Percentiles rank a stretch among this genome's conserved stretches.
Conservation (phyloP, 2,329 filamentous ascomycete genomes). For the Saccharata proteae region DNA sequence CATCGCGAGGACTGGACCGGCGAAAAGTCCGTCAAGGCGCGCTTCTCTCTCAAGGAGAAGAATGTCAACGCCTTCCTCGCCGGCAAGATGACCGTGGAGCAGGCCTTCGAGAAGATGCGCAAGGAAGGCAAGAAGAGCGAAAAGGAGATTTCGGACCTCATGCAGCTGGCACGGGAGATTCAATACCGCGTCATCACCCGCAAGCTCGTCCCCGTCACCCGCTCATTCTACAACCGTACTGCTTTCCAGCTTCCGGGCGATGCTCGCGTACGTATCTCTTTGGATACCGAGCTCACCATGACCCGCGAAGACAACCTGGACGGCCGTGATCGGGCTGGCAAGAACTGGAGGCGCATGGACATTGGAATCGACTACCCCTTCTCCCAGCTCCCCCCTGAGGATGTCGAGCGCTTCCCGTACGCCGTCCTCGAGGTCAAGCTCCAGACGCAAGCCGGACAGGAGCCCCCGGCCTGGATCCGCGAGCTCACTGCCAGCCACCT, state of each 20-base stretch:
- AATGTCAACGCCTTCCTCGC: slow-evolving; percentile 84
- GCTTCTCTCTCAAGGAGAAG: slow-evolving; percentile 93
- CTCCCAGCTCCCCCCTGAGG: slow-evolving; percentile 69
- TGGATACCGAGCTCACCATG: slow-evolving; percentile 95
- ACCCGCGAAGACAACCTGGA: slow-evolving; percentile 90
- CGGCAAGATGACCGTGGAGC: slow-evolving; percentile 71
- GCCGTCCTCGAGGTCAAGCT: slow-evolving; percentile 95
- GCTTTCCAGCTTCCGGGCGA: slow-evolving; percentile 96
- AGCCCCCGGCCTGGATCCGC: slow-evolving; percentile 91
- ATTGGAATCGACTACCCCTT: slow-evolving; percentile 96
- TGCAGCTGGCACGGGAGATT: slow-evolving; percentile 79
- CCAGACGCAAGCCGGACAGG: slow-evolving; percentile 88
- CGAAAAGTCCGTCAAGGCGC: slow-evolving; percentile 96
- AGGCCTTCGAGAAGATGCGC: slow-evolving; percentile 92
- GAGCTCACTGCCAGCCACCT: slow-evolving; percentile 87
- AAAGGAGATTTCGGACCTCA: slow-evolving; percentile 82
- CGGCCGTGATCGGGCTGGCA: slow-evolving; percentile 59
- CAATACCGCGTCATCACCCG: slow-evolving; percentile 88
- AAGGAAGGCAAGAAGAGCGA: slow-evolving; percentile 90
- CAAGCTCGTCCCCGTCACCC: slow-evolving; percentile 75
- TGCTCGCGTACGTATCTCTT: slow-evolving; percentile 86
- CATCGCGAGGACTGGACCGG: slow-evolving; percentile 99
- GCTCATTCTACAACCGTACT: slow-evolving; percentile 96
- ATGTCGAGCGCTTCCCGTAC: slow-evolving; percentile 88
- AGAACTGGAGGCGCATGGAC: slow-evolving; percentile 95